Base-by-base conservation (phyloP, 768 basidiomycete genomes). In the Epithele typhae region DNA sequence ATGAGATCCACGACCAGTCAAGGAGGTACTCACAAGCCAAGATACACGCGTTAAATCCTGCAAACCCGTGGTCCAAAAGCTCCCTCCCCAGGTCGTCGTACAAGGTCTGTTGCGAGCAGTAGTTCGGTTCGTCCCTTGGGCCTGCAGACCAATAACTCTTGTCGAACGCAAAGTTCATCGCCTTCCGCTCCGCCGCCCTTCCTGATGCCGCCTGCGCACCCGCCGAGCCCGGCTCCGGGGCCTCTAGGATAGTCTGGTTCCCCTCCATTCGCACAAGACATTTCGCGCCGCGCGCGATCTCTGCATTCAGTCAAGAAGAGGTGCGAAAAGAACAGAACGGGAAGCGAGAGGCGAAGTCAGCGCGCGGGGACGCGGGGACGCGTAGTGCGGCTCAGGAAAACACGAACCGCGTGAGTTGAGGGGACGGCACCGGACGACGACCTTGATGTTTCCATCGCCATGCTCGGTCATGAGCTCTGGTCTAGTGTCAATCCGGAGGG, bases 101-200 rank as follows among this genome's bases (percentile, higher is more conserved):
- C 48, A 98, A 72, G 0, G 93, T 97, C 65, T 95, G 84, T 59
- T 99, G 95, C 4, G 87, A 91, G 56, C 92, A 94, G 62, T 97
- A 98, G 12, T 76, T 74, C 0, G 90, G 85, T 47, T 96, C 95
- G 60, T 93, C 88, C 58, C 89, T 76, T 9, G 87, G 76, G 1
- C 93, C 91, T 12, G 92, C 92, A 33, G 92, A 93, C 94, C 93
- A 95, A 67, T 97, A 98, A 45, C 87, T 89, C 76, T 94, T 95
- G 77, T 98, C 95, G 56, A 97, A 98, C 52, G 87, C 86, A 67
- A 98, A 98, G 0, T 78, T 66, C 81, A 93, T 87, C 5, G 84
- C 78, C 71, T 88, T 95, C 57, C 90, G 82, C 67, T 96, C 94
- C 7, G 87, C 84, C 15, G 92, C 88, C 59, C 90, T 87, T 59